These are phyloP conservation scores for Vanderwaltozyma polyspora DNA, from an alignment of 805 yeast species.

Conservation along the genomic window DNA sequence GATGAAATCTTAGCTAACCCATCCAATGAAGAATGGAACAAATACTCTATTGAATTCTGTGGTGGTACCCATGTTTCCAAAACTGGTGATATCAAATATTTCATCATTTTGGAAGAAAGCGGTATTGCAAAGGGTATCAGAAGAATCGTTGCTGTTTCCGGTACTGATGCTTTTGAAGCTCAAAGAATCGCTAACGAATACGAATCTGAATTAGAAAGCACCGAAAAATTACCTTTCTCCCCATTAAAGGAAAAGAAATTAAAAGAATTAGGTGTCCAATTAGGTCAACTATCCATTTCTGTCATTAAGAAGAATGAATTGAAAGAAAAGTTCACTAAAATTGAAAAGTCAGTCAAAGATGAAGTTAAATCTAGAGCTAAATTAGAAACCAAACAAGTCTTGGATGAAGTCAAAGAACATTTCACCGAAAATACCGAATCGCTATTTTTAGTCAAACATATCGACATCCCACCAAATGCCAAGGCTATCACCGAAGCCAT, in stretches of 20 bases:
- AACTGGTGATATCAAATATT: slow-evolving; percentile 87
- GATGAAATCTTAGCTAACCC: slow-evolving; percentile 71
- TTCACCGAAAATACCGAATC: slow-evolving; percentile 43
- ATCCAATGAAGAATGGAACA: slow-evolving; percentile 59
- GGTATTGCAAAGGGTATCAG: slow-evolving; percentile 99
- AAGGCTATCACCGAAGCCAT: slow-evolving; percentile 92
- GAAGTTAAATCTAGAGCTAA: slow-evolving; percentile 81
- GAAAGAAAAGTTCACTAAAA: slow-evolving; percentile 58
- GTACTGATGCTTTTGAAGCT: slow-evolving; percentile 79
- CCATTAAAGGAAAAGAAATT: slow-evolving; percentile 68
- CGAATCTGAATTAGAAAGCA: slow-evolving; percentile 45
- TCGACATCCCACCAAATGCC: slow-evolving; percentile 70
- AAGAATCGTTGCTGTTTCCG: slow-evolving; percentile 95
- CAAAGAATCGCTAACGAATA: slow-evolving; percentile 75
- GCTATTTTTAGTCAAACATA: slow-evolving; percentile 53
- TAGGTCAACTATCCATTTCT: slow-evolving; percentile 74
- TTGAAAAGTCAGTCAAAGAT: slow-evolving; percentile 82
- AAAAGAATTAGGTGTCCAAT: slow-evolving; percentile 73
- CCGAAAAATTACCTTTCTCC: slow-evolving; percentile 58
- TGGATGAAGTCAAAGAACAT: slow-evolving; percentile 64
- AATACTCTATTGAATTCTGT: slow-evolving; percentile 85
- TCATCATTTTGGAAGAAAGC: slow-evolving; percentile 83
- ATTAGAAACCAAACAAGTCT: slow-evolving; percentile 70
- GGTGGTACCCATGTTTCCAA: slow-evolving; percentile 97
- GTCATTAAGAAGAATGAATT: slow-evolving; percentile 69